A percentile compares a stretch with the other conserved stretches of the same genome.
These are phyloP conservation scores for Teratosphaeria viscida DNA, from an alignment of 2,329 filamentous ascomycete genomes.

Conservation along the genomic window DNA sequence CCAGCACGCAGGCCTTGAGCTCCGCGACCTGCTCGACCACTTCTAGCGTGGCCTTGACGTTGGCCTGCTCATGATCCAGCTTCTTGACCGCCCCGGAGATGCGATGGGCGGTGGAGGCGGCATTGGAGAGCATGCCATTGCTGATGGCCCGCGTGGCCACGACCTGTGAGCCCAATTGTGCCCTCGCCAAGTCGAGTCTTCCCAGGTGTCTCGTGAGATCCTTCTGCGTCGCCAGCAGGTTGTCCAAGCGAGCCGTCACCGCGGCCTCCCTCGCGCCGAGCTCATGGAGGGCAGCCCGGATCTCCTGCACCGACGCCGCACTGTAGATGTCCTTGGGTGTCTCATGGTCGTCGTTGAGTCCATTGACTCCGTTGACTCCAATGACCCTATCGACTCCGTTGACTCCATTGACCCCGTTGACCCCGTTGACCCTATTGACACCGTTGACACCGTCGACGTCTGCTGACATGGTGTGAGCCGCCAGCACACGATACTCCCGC, in stretches of 20 bases:
- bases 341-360: neutral
- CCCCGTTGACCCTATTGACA: too few relatives aligned
- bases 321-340: constrained; percentile 43
- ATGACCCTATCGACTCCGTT: too few relatives aligned
- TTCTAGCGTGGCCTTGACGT: constrained; percentile 78
- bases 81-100: constrained; percentile 79
- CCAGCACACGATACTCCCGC: neutral
- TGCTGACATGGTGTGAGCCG: neutral
- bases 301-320: constrained; percentile 65
- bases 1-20: constrained; percentile 90
- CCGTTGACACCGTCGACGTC: too few relatives aligned
- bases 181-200: constrained; percentile 79
- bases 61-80: constrained; percentile 81
- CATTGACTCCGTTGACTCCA: neutral
- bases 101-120: constrained; percentile 72
- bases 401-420: too few relatives aligned
- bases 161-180: constrained; percentile 76
- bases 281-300: constrained; percentile 64
- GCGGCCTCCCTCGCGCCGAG: constrained; percentile 66
- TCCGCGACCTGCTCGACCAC: constrained; percentile 96
- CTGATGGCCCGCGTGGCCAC: constrained; percentile 73
- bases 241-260: constrained; percentile 64
- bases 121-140: constrained; percentile 81
- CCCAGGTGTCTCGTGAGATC: constrained; percentile 79
- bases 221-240: constrained; percentile 69